Base-by-base conservation (phyloP, 2,329 filamentous ascomycete genomes). In the Pestalotiopsis sp. region DNA sequence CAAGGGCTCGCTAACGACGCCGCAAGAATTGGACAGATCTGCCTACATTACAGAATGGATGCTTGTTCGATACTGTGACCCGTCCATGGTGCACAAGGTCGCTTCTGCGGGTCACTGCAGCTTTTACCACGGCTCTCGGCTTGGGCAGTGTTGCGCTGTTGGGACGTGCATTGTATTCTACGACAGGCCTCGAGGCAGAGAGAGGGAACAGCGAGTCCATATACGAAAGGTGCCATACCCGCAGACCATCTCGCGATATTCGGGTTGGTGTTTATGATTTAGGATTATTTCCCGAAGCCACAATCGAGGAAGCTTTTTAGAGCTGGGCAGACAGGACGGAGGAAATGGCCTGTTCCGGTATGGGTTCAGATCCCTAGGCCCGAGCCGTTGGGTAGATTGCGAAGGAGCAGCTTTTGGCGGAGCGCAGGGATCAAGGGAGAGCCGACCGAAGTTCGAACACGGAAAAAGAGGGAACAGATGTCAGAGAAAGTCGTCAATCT, bases 21-120 rank as follows among this genome's bases (percentile, higher is more conserved):
- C 20, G 56, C 57, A 59, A 59, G 27, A 17, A 59, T 25, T 14
- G 45, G 45, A 52, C 45, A 52, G 45, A 52, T 52, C 20, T 2
- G 17, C 20, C n/a, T 9, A 31, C 25, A 61, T 23, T 14, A 52
- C 45, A 17, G 45, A 20, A n/a, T 52, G 17, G n/a, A 52, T 17
- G 45, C 45, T 52, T 52, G 45, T 52, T 52, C 41, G 27, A 31
- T 31, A 31, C 27, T 31, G 27, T 31, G 7, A 31, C 27, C 27
- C 27, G 27, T 23, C 20, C 25, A 45, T 52, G 27, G n/a, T 13
- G 62, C 41, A 66, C 63, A 66, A 66, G 27, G 25, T 58, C 63
- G 63, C 63, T 57, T 66, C 41, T 36, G n/a, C 63, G 63, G 63
- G 41, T 49, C 39, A 36, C 31, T 31, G 45, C 63, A 66, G 62